phyloP scores from a whole-genome alignment of 1,284 basidiomycete species.

The Anthracocystis setariae region DNA sequence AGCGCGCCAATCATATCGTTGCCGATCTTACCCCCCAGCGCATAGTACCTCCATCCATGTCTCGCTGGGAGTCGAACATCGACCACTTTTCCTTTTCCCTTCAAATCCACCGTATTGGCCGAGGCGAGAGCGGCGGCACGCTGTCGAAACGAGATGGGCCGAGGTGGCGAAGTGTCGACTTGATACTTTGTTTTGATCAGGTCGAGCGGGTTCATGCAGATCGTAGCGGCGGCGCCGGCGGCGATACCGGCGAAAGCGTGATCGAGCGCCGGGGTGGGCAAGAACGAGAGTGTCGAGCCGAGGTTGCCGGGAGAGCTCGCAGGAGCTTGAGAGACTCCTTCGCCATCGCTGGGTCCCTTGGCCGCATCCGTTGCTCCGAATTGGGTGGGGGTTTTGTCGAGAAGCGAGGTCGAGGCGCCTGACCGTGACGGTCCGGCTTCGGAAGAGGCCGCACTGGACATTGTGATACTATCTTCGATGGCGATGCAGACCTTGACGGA shows the following conservation, averaged over 20 bases:
- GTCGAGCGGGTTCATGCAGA: constrained; percentile 98
- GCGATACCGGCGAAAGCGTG: constrained; percentile 93
- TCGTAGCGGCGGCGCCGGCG: constrained; percentile 88
- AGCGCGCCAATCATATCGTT: constrained; percentile 81
- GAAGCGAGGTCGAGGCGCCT: neutral
- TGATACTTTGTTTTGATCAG: constrained; percentile 95
- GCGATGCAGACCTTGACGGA: neutral
- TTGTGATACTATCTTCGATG: neutral
- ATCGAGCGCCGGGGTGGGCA: constrained; percentile 72
- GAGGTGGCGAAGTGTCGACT: constrained; percentile 69
- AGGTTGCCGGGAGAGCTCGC: constrained; percentile 8
- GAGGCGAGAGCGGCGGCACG: constrained; percentile 9
- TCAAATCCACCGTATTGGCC: constrained; percentile 19
- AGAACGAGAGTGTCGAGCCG: constrained; percentile 43
- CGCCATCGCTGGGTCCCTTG: constrained; percentile 16
- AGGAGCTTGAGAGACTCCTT: constrained; percentile 16
- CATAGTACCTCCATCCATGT: constrained; percentile 45
- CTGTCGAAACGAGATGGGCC: constrained; percentile 22
- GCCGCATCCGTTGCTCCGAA: constrained; percentile 22
- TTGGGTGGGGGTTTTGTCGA: constrained; percentile 9
- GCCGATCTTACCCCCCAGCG: constrained; percentile 67
- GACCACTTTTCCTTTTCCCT: constrained; percentile 32
- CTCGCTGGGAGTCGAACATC: constrained; percentile 7
- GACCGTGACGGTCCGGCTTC: constrained; percentile 27
- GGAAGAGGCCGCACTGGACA: constrained; percentile 13